Conservation (phyloP, 176 grass and related monocot species). For the Coix lacrymajobi region DNA sequence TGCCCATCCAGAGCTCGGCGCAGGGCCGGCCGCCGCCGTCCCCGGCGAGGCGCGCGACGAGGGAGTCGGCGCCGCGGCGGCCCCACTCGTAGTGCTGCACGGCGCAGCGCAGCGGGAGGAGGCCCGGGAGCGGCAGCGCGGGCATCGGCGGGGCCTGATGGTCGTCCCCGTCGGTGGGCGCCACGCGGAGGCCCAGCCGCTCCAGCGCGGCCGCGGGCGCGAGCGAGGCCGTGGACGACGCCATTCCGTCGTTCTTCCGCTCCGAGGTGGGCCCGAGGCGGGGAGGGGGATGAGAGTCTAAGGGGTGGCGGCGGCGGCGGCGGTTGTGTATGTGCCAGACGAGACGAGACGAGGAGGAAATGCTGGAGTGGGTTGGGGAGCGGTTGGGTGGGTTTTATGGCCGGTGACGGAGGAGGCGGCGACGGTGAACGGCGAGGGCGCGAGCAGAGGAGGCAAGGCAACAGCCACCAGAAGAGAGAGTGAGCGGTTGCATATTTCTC, state of each 20-base stretch:
- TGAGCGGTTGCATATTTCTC: too few relatives aligned
- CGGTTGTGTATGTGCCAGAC: neutral
- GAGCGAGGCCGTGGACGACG: neutral
- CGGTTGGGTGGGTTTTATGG: too few relatives aligned
- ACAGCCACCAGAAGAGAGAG: too few relatives aligned
- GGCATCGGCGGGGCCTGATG: neutral
- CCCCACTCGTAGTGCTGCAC: constrained; percentile 96
- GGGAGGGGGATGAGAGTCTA: too few relatives aligned
- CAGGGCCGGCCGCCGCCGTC: constrained; percentile 29
- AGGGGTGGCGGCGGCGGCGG: too few relatives aligned
- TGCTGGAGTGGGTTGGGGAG: too few relatives aligned
- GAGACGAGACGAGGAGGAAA: too few relatives aligned
- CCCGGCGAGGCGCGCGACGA: constrained; percentile 55
- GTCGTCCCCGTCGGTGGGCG: neutral
- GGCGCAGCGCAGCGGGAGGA: constrained; percentile 50
- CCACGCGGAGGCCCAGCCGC: neutral
- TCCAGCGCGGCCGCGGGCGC: neutral
- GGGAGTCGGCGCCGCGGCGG: constrained; percentile 21
- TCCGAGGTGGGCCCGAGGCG: too few relatives aligned
- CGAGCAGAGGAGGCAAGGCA: too few relatives aligned
- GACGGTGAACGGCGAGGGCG: too few relatives aligned
- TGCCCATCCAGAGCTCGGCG: constrained; percentile 95
- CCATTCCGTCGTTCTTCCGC: neutral
- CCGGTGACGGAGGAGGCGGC: too few relatives aligned
- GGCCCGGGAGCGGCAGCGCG: neutral